These are phyloP conservation scores for Chlorella sp. DNA, from an alignment of 139 green algal species.

Conservation along the genomic window DNA sequence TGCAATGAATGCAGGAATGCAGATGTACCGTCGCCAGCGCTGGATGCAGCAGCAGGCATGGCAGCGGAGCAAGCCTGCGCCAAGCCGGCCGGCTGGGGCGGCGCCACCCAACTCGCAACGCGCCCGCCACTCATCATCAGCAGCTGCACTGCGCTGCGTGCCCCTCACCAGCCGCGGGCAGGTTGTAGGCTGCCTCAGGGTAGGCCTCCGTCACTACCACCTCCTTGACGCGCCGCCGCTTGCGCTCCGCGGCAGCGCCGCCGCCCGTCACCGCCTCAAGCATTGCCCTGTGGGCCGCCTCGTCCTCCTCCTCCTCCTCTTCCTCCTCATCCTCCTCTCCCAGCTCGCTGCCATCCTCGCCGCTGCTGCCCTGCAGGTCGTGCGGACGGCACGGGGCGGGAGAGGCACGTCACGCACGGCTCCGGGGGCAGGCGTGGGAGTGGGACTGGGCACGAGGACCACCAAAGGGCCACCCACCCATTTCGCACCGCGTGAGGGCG, in stretches of 20 bases:
- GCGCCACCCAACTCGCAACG: no score
- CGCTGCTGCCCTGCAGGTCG: neutral
- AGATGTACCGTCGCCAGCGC: no score
- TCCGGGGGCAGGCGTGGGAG: neutral
- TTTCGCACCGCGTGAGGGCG: no score
- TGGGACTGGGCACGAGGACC: no score
- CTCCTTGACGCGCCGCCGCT: slow-evolving; percentile 7
- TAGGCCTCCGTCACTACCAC: slow-evolving; percentile 73
- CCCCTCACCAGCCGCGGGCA: slow-evolving; percentile 55
- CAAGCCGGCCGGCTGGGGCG: no score
- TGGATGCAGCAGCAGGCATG: no score
- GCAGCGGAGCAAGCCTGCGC: no score
- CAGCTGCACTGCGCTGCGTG: neutral
- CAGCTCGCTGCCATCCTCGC: slow-evolving; percentile 24
- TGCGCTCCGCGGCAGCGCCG: neutral
- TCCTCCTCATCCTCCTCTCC: slow-evolving; percentile 41
- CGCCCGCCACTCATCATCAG: no score
- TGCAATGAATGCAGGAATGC: no score
- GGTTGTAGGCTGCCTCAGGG: slow-evolving; percentile 76
- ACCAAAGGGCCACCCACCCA: no score
- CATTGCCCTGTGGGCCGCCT: slow-evolving; percentile 45
- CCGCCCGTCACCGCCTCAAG: slow-evolving; percentile 46
- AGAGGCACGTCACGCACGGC: neutral
- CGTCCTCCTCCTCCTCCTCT: slow-evolving; percentile 45
- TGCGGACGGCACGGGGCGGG: neutral